Conservation (phyloP, 768 basidiomycete genomes). For the Rickenella mellea region DNA sequence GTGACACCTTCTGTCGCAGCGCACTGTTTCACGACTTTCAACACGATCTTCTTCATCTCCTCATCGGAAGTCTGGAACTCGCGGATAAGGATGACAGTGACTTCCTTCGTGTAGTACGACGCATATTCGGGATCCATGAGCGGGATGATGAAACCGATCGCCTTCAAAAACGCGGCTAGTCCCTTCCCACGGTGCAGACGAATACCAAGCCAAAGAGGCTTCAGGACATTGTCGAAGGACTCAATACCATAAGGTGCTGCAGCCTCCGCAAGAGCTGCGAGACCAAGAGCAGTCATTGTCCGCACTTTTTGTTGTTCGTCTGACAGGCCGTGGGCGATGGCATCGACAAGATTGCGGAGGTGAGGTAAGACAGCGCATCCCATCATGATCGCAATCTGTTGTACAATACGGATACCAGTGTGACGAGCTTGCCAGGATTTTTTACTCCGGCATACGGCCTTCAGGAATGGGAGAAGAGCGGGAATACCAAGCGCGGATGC, state of each 20-base stretch:
- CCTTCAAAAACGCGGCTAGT: slow-evolving; percentile 91
- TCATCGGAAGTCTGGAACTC: slow-evolving; percentile 99
- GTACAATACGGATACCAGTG: slow-evolving; percentile 98
- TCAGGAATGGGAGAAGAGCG: slow-evolving; percentile 93
- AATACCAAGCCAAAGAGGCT: slow-evolving; percentile 90
- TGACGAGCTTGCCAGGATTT: slow-evolving; percentile 99
- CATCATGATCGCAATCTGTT: slow-evolving; percentile 99
- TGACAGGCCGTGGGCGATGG: slow-evolving; percentile 85
- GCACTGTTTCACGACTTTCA: slow-evolving; percentile 99
- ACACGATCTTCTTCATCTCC: slow-evolving; percentile 99
- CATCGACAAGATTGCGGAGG: slow-evolving; percentile 91
- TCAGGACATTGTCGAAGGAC: slow-evolving; percentile 95
- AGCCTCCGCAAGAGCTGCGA: slow-evolving; percentile 94
- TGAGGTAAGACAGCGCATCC: slow-evolving; percentile 97
- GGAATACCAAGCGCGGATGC: slow-evolving; percentile 98
- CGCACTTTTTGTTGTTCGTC: slow-evolving; percentile 96
- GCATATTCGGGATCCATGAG: slow-evolving; percentile 99
- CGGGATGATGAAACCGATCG: slow-evolving; percentile 98
- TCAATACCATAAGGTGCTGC: slow-evolving; percentile 99
- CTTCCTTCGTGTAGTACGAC: slow-evolving; percentile 98
- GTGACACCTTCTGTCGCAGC: slow-evolving; percentile 98
- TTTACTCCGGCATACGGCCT: slow-evolving; percentile 96
- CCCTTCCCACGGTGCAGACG: slow-evolving; percentile 93
- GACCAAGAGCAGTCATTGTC: slow-evolving; percentile 87
- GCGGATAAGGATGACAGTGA: slow-evolving; percentile 91